phyloP scores from a whole-genome alignment of 2,329 filamentous ascomycete genomes.

The Dactylellina cionopaga region DNA sequence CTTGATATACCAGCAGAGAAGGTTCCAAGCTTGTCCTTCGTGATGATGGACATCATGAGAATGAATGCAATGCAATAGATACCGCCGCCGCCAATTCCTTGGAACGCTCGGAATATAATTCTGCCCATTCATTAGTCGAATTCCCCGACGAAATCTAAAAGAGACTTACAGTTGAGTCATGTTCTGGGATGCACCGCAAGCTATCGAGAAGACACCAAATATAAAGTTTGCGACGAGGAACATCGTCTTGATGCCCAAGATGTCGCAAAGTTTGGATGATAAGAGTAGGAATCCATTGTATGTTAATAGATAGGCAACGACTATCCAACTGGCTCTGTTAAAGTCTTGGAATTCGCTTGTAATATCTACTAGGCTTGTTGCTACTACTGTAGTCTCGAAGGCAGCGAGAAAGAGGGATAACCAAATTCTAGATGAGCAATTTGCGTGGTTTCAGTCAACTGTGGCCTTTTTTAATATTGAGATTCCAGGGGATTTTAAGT shows the following conservation, averaged over 20 bases:
- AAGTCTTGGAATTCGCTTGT: slow-evolving; percentile 61
- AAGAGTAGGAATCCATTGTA: slow-evolving; percentile 64
- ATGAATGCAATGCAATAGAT: slow-evolving; percentile 63
- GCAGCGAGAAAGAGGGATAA: slow-evolving; percentile 62
- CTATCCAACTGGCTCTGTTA: slow-evolving; percentile 62
- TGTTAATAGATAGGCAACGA: slow-evolving; percentile 65
- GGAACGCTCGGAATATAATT: slow-evolving; percentile 61
- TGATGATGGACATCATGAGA: slow-evolving; percentile 60
- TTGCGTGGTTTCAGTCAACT: slow-evolving; percentile 36
- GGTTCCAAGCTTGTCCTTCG: slow-evolving; percentile 59
- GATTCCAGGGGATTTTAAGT: slow-evolving; percentile 4
- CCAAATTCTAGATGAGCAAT: slow-evolving; percentile 28
- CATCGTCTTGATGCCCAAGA: slow-evolving; percentile 63
- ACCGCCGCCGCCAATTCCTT: slow-evolving; percentile 65
- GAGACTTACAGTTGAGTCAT: slow-evolving; percentile 59
- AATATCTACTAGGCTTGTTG: slow-evolving; percentile 65
- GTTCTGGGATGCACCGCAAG: slow-evolving; percentile 60
- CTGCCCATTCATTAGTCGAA: slow-evolving; percentile 39
- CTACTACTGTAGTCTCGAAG: slow-evolving; percentile 66
- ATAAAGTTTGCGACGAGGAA: slow-evolving; percentile 60
- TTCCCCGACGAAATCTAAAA: background rate
- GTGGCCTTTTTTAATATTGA: slow-evolving; percentile 29
- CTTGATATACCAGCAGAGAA: slow-evolving; percentile 62
- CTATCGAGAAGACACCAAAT: slow-evolving; percentile 62
- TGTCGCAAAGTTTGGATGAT: slow-evolving; percentile 63